These are phyloP conservation scores for Prunus mira DNA, from an alignment of 306 rosid genomes.

Conservation along the genomic window DNA sequence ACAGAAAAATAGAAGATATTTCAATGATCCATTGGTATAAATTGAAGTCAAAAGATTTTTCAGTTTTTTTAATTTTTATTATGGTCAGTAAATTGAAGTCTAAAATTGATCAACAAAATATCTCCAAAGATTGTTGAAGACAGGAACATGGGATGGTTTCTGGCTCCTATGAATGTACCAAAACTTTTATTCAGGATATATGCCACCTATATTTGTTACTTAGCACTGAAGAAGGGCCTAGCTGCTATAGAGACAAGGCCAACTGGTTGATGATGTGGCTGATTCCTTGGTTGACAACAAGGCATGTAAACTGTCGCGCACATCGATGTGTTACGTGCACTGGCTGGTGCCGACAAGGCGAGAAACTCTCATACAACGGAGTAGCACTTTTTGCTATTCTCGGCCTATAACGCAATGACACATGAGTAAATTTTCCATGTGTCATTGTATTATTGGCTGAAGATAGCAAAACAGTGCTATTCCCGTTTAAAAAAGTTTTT, in stretches of 20 bases:
- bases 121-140: not conserved
- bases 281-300: slow-evolving; percentile 2
- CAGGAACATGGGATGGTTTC: slow-evolving; percentile 9
- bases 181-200: not conserved
- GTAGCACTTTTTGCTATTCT: accelerated
- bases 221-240: no score
- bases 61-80: no score
- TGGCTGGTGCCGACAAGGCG: not conserved
- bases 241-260: not conserved
- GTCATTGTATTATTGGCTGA: accelerated
- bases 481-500: no score
- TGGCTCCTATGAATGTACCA: slow-evolving; percentile 6
- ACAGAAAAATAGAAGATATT: not conserved
- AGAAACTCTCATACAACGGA: no score
- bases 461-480: no score
- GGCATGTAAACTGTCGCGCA: not conserved
- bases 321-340: not conserved
- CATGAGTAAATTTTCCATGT: no score
- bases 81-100: not conserved
- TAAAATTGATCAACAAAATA: not conserved
- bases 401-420: no score
- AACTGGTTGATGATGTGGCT: not conserved
- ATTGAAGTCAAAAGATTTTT: not conserved
- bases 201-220: not conserved
- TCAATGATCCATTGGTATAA: slow-evolving; percentile 9